These are phyloP conservation scores for Erodium moschatum DNA, from an alignment of 441 rosid genomes.

Conservation along the genomic window DNA sequence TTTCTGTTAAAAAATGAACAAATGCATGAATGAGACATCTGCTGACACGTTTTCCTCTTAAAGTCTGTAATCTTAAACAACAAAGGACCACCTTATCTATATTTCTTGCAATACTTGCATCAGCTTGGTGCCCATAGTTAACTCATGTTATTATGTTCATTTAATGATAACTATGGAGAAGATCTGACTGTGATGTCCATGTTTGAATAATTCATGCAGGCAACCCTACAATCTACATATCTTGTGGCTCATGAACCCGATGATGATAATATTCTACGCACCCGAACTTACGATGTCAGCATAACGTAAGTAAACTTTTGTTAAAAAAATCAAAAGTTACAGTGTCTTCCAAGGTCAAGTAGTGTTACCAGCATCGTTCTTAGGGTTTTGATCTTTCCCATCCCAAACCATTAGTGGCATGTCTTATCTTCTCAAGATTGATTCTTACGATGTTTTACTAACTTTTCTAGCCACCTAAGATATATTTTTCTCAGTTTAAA, in stretches of 20 bases:
- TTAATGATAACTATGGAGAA: neutral
- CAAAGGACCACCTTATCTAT: neutral
- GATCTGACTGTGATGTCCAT: neutral
- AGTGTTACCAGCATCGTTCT: neutral
- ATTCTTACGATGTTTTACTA: neutral
- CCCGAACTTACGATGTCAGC: slow-evolving; percentile 97
- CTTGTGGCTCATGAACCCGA: slow-evolving; percentile 81
- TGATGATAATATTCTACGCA: slow-evolving; percentile 78
- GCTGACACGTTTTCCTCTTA: neutral
- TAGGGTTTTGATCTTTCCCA: neutral
- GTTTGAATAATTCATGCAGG: slow-evolving; percentile 38
- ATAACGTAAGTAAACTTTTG: slow-evolving; percentile 64
- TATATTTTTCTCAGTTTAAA: neutral
- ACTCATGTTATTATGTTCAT: neutral
- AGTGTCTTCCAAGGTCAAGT: neutral
- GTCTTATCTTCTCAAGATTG: neutral
- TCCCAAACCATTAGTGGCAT: neutral
- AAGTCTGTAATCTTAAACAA: neutral
- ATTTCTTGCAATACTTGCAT: neutral
- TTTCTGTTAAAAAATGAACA: neutral
- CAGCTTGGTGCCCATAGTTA: neutral
- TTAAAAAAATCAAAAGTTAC: neutral
- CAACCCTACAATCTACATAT: slow-evolving; percentile 62
- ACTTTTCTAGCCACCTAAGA: neutral
- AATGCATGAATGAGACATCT: neutral